Evolutionary conservation across 352 stramenopile species (phyloP).

Genomic region (Phytopythium ostracodes): DNA sequence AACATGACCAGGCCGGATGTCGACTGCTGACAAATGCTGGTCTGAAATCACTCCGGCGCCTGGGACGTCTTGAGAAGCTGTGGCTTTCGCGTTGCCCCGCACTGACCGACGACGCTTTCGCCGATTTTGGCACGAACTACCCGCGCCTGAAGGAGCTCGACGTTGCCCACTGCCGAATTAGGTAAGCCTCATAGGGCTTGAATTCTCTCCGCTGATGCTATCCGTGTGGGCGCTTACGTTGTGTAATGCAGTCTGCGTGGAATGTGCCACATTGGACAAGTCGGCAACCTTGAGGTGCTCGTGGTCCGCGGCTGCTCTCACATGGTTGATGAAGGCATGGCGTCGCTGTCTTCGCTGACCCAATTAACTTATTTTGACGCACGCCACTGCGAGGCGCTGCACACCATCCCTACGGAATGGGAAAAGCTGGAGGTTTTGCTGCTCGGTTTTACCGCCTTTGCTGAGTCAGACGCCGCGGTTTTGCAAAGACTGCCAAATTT

Average conservation of each 20-base stretch:
- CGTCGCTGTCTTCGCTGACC: conserved; percentile 19
- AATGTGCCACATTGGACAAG: conserved; percentile 26
- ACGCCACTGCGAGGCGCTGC: conserved; percentile 57
- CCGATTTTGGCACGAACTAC: conserved; percentile 33
- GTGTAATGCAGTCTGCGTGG: conserved; percentile 25
- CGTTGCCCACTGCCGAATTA: conserved; percentile 46
- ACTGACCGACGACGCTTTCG: conserved; percentile 48
- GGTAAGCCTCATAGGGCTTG: conserved; percentile 22
- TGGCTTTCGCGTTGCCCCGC: conserved; percentile 48
- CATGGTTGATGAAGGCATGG: conserved; percentile 31
- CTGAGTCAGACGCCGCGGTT: conserved; percentile 53
- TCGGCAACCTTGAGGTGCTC: conserved; percentile 33
- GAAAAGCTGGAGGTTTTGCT: conserved; percentile 46
- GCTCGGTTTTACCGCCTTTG: conserved; percentile 56
- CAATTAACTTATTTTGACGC: conserved; percentile 63
- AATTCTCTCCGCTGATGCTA: too few relatives aligned
- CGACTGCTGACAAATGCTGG: conserved; percentile 28
- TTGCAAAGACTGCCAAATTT: conserved; percentile 47
- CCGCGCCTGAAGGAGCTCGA: conserved; percentile 42
- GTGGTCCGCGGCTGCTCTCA: conserved; percentile 42
- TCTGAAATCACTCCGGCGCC: conserved; percentile 34
- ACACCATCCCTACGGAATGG: conserved; percentile 50
- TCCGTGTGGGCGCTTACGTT: too few relatives aligned
- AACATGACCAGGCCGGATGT: conserved; percentile 1
- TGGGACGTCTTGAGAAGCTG: conserved; percentile 50